Evolutionary conservation across 2,329 filamentous ascomycete genomes (phyloP).

Genomic region (Domatiomyces catenatus): DNA sequence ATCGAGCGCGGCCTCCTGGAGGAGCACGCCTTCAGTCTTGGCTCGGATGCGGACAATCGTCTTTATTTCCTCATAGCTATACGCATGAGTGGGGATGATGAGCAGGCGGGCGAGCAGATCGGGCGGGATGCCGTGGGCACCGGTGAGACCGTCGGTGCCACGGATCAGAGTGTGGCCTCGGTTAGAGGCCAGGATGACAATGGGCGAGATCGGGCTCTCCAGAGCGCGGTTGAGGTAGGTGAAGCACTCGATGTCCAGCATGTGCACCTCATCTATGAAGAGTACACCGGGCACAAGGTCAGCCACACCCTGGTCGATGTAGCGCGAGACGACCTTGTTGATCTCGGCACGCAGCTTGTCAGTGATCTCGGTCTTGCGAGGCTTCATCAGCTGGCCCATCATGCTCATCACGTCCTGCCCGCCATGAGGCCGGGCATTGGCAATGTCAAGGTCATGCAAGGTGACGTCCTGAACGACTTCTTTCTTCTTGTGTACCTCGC

Average conservation of each 20-base stretch:
- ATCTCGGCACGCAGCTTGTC: conserved; percentile 92
- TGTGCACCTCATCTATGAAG: conserved; percentile 98
- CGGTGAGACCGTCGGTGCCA: conserved; percentile 62
- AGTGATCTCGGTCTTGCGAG: conserved; percentile 98
- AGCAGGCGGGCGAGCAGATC: conserved; percentile 88
- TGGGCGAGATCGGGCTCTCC: conserved; percentile 84
- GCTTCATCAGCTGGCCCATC: conserved; percentile 99
- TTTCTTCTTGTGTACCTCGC: conserved; percentile 99
- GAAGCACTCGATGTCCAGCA: conserved; percentile 98
- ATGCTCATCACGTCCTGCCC: conserved; percentile 99
- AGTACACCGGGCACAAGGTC: conserved; percentile 95
- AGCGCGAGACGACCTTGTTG: conserved; percentile 98
- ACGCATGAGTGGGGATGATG: conserved; percentile 88
- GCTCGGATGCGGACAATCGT: conserved; percentile 76
- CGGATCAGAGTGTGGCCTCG: conserved; percentile 86
- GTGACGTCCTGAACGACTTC: conserved; percentile 98
- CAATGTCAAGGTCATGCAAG: conserved; percentile 88
- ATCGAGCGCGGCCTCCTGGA: conserved; percentile 69
- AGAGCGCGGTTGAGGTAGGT: conserved; percentile 98
- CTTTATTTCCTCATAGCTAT: conserved; percentile 77
- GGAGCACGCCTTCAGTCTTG: conserved; percentile 61
- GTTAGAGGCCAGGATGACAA: conserved; percentile 95
- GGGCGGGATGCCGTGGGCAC: conserved; percentile 83
- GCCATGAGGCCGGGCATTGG: conserved; percentile 86
- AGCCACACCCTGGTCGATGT: conserved; percentile 95